Evolutionary conservation across 805 yeast species (phyloP), one percentile per base, ranked within the genome.

Genomic region (Saccharomycodes ludwigii): DNA sequence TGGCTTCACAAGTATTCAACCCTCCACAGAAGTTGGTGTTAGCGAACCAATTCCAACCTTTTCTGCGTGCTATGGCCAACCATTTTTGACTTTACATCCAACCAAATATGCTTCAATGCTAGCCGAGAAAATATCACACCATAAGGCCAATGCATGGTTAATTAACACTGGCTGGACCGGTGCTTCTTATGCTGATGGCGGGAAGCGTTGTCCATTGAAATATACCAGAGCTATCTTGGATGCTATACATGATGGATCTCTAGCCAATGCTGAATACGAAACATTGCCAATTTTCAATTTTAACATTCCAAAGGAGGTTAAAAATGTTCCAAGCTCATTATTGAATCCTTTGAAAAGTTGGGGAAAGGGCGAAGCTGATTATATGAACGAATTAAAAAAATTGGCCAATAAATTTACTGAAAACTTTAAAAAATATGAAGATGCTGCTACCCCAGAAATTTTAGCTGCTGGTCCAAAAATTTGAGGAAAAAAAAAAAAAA

Each of bases 81-180:
- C 98, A 42, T 88, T 88, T 80, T 69, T 88, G 63, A 96, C 88
- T 21, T 68, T 88, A 59, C 98, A 88, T 63, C 98, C 98, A 59
- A 88, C 88, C 86, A 79, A 77, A 61, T 88, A 88, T 61, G 97
- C 97, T 28, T 82, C 83, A 61, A 94, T 88, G 76, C 73, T 88
- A 51, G 77, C 94, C 34, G 88, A 83, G 59, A 88, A 86, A 72
- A 91, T 88, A 69, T 61, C 79, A 34, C 56, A 80, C 56, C 91
- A 86, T 66, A 76, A 76, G 47, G 85, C 96, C 32, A 72, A 73
- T 52, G 97, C 98, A 36, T 88, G 95, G 95, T 72, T 88, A 59
- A 73, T 88, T 56, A 88, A 88, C 68, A 88, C 98, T 44, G 98
- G 98, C 41, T 88, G 98, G 98, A 83, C 86, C 42, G 98, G 98